phyloP scores from a whole-genome alignment of 2,329 filamentous ascomycete genomes.

The Calonectria hawksworthii region DNA sequence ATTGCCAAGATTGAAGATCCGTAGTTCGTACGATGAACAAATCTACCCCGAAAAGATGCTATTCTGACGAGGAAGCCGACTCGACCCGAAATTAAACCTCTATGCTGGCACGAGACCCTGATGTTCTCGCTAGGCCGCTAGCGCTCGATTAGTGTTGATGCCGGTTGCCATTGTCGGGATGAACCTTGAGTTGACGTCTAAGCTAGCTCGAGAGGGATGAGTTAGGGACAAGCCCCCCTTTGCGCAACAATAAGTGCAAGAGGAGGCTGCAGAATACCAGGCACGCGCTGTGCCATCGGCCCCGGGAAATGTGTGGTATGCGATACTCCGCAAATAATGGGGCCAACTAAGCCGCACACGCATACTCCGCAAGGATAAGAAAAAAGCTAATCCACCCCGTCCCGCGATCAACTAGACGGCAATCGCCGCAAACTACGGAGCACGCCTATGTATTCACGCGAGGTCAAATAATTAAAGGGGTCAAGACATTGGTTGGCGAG shows the following conservation, averaged over 20 bases:
- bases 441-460: background rate
- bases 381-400: background rate
- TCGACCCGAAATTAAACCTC: background rate
- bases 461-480: background rate
- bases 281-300: background rate
- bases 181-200: background rate
- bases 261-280: background rate
- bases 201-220: background rate
- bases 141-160: background rate
- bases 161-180: background rate
- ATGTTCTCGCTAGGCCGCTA: background rate
- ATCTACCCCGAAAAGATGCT: background rate
- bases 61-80: background rate
- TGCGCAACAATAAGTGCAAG: background rate
- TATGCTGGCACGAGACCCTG: background rate
- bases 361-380: background rate
- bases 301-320: background rate
- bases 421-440: background rate
- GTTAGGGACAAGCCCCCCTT: background rate
- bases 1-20: background rate
- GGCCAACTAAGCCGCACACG: background rate
- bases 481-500: no score
- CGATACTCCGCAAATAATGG: background rate
- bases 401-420: background rate
- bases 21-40: background rate